Percentiles rank a stretch among this genome's conserved stretches.
Conservation (phyloP, 495 filamentous ascomycete genomes). For the Xylaria palmicola region DNA sequence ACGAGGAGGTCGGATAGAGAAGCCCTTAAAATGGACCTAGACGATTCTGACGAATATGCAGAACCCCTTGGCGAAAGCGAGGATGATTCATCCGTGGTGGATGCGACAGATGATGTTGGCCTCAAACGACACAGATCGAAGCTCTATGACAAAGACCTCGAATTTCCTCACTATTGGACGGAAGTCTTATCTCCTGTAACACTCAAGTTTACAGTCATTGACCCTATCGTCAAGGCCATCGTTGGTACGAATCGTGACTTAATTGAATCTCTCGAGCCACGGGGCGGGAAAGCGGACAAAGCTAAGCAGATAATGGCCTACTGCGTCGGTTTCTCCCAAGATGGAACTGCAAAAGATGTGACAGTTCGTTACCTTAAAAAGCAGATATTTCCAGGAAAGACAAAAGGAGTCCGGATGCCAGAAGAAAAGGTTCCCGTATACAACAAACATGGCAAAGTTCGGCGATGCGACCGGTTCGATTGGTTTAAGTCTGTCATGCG, state of each 20-base stretch:
- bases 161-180: conserved; percentile 89
- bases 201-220: conserved; percentile 73
- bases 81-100: conserved; percentile 40
- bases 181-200: conserved; percentile 82
- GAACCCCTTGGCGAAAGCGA: conserved; percentile 41
- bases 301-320: conserved; percentile 91
- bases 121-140: conserved; percentile 24
- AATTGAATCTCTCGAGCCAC: conserved; percentile 75
- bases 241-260: conserved; percentile 68
- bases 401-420: conserved; percentile 79
- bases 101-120: conserved; percentile 29
- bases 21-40: conserved; percentile 50
- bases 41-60: conserved; percentile 36
- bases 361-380: conserved; percentile 88
- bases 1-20: conserved; percentile 29
- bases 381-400: conserved; percentile 81
- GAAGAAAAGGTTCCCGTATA: conserved; percentile 77
- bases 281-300: conserved; percentile 75
- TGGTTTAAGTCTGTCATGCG: conserved; percentile 84
- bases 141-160: conserved; percentile 65
- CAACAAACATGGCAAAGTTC: conserved; percentile 68
- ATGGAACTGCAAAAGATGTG: conserved; percentile 92
- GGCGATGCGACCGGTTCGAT: conserved; percentile 67
- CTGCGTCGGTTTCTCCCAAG: conserved; percentile 78
- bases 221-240: conserved; percentile 66